Conservation (phyloP, 2,329 filamentous ascomycete genomes). For the Trichoderma sp. region DNA sequence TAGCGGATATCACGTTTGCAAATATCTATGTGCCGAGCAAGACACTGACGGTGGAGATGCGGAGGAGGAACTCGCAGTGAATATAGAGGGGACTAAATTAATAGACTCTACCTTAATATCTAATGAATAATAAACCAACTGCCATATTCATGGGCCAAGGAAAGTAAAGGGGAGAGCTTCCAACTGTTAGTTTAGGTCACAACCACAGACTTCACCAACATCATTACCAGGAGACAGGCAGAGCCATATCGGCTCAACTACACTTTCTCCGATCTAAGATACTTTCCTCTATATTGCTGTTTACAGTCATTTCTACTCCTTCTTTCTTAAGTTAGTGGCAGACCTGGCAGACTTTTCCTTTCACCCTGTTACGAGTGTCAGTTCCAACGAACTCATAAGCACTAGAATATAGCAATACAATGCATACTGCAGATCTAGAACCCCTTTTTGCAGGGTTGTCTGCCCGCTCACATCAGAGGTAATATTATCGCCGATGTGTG, state of each 20-base stretch:
- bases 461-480: not conserved
- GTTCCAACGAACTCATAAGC: not conserved
- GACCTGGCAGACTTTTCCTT: no score
- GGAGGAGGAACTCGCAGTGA: not conserved
- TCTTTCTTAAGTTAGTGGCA: no score
- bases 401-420: not conserved
- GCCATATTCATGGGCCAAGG: not conserved
- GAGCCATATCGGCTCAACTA: no score
- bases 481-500: not conserved
- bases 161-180: not conserved
- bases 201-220: not conserved
- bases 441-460: not conserved
- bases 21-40: not conserved
- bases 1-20: not conserved
- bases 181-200: not conserved
- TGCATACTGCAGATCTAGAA: no score
- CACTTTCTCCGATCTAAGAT: no score
- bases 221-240: not conserved
- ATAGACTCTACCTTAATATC: not conserved
- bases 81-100: not conserved
- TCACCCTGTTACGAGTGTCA: not conserved
- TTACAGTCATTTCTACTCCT: no score
- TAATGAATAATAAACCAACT: not conserved
- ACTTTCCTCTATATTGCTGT: no score
- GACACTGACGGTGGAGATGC: not conserved